Percentiles rank a stretch among this genome's conserved stretches.
phyloP scores from a whole-genome alignment of 495 filamentous ascomycete genomes.

The Penicillium malachiteum region DNA sequence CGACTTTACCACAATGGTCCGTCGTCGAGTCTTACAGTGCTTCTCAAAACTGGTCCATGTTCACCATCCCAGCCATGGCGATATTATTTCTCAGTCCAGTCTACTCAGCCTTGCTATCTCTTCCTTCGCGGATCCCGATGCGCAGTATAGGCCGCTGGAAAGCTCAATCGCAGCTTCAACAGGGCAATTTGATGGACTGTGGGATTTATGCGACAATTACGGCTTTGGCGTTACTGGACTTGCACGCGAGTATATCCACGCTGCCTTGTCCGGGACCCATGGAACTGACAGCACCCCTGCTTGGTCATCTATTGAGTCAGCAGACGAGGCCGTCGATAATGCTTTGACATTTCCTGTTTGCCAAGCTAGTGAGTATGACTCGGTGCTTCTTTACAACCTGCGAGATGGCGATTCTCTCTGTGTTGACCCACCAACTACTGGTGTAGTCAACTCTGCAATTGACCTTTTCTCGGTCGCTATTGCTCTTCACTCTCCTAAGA shows the following conservation, averaged over 20 bases:
- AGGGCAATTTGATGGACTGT: constrained; percentile 85
- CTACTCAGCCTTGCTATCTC: constrained; percentile 89
- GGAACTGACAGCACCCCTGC: constrained; percentile 53
- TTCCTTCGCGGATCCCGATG: constrained; percentile 90
- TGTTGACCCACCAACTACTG: constrained; percentile 85
- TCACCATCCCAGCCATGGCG: constrained; percentile 75
- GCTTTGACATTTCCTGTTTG: constrained; percentile 73
- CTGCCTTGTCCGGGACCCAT: constrained; percentile 68
- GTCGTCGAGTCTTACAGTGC: constrained; percentile 88
- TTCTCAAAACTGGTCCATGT: constrained; percentile 87
- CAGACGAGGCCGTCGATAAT: constrained; percentile 69
- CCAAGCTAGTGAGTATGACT: constrained; percentile 84
- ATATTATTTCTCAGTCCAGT: constrained; percentile 86
- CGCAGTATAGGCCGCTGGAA: constrained; percentile 78
- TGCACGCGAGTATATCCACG: constrained; percentile 71
- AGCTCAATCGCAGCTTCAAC: constrained; percentile 91
- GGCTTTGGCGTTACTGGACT: constrained; percentile 91
- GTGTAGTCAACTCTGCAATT: constrained; percentile 91
- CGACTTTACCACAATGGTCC: constrained; percentile 90
- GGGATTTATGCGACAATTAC: constrained; percentile 92
- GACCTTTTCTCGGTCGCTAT: constrained; percentile 87
- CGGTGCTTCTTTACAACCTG: constrained; percentile 71
- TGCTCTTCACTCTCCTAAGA: constrained; percentile 79
- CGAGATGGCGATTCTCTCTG: constrained; percentile 44
- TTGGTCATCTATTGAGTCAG: constrained; percentile 61